Evolutionary conservation across 345 rosid genomes (phyloP).

Genomic region (Eucalyptus urophylla): DNA sequence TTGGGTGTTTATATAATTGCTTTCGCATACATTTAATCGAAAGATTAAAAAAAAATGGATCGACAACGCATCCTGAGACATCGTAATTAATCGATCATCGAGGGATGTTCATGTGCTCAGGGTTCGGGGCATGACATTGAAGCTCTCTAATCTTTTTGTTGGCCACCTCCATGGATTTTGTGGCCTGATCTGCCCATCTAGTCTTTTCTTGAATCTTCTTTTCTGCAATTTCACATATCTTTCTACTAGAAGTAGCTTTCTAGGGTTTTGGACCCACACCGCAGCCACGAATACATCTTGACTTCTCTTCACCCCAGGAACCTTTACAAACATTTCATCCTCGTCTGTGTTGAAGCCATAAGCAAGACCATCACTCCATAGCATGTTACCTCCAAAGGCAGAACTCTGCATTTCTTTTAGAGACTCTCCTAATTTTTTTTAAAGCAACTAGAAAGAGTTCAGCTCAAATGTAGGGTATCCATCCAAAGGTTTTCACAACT

Average conservation of each 20-base stretch:
- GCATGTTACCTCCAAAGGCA: not conserved
- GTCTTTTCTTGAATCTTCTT: not conserved
- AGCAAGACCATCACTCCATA: not conserved
- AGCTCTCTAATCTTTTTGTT: not conserved
- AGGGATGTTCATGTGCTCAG: fast-evolving
- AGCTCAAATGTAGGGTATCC: too few species aligned
- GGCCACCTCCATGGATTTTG: not conserved
- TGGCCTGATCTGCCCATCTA: not conserved
- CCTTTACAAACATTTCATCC: not conserved
- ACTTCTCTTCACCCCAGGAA: not conserved
- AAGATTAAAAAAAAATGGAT: too few species aligned
- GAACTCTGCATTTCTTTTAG: fast-evolving
- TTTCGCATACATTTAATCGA: fast-evolving
- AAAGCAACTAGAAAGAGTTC: not conserved
- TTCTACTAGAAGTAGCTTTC: not conserved
- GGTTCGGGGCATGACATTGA: fast-evolving
- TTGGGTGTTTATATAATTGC: fast-evolving
- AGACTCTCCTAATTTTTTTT: not conserved
- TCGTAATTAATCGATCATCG: too few species aligned
- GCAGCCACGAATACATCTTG: not conserved
- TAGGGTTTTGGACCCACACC: not conserved
- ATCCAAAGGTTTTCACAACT: not conserved
- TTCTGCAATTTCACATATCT: not conserved
- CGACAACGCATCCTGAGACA: fast-evolving
- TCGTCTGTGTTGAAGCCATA: not conserved